Evolutionary conservation across 2,329 filamentous ascomycete species (phyloP), one percentile per base, ranked within the genome.

Genomic region (Phyllosticta citribraziliensis): DNA sequence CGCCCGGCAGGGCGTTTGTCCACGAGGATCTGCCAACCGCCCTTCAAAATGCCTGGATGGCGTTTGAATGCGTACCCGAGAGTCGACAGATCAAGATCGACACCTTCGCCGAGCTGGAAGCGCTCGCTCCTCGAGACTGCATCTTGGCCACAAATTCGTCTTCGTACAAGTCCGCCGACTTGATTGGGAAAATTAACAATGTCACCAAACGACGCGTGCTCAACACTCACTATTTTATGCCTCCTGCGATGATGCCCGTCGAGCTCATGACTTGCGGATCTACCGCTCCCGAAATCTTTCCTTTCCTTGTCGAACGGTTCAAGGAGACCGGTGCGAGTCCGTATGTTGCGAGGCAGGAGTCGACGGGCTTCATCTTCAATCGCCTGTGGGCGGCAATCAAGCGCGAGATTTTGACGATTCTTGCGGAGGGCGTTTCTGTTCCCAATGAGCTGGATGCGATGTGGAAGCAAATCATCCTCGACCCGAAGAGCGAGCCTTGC

Each of bases 381-480:
- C 77, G 81, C 0, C 67, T 84, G 0, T 84, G 81, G 81, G 82
- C 81, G 0, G 81, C 81, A 0, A 73, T 84, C 17, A 83, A 84
- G 67, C 73, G 81, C 2, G 81, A 84, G 64, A 68, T 70, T 0
- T 63, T 84, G 57, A 75, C 68, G 0, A 79, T 83, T 10, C 64
- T 84, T 2, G 72, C 77, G 0, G 81, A 83, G 56, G 80, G 74
- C 0, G 79, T 83, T 0, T 74, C 75, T 0, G 72, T 70, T 0
- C 79, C 82, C 0, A 69, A 75, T n/a, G 76, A 81, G 56, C 76
- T 83, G 25, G 81, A 84, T 62, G 65, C 65, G 0, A 66, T 83
- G 5, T 83, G 78, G 74, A 65, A 60, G 12, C 72, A 78, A 59
- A 77, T 80, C 67, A 71, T 72, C 51, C 63, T 69, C 54, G 56